phyloP scores from a whole-genome alignment of 2,329 filamentous ascomycete species.

The Pseudogymnoascus sp. region DNA sequence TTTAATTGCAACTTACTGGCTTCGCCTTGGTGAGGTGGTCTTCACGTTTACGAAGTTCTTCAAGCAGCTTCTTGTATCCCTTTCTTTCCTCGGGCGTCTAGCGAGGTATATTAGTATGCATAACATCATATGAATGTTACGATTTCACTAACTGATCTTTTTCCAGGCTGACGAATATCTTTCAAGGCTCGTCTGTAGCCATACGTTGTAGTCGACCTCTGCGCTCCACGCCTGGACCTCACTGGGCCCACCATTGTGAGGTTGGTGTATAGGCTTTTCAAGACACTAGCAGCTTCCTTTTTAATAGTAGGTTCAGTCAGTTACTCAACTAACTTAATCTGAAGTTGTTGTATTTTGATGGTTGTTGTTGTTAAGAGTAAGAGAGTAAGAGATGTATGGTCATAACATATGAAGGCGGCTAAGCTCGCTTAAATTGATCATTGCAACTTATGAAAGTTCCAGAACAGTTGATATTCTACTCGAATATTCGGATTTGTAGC shows the following conservation, averaged over 20 bases:
- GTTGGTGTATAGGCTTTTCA: neutral
- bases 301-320: neutral
- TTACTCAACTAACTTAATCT: neutral
- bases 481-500: neutral
- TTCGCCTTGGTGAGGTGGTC: neutral
- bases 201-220: neutral
- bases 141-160: neutral
- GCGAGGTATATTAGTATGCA: neutral
- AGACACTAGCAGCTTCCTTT: neutral
- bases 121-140: neutral
- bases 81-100: neutral
- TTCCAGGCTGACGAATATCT: neutral
- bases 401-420: neutral
- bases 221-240: neutral
- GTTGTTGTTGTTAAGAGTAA: neutral
- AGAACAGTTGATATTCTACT: neutral
- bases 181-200: neutral
- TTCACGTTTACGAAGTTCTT: neutral
- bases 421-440: neutral
- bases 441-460: neutral
- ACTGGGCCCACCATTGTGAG: neutral
- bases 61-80: neutral
- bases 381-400: neutral
- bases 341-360: neutral
- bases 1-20: neutral